Evolutionary conservation across 108 stramenopile species (phyloP), one percentile per base, ranked within the genome.

Genomic region (Mayamaea pseudoterrestris): DNA sequence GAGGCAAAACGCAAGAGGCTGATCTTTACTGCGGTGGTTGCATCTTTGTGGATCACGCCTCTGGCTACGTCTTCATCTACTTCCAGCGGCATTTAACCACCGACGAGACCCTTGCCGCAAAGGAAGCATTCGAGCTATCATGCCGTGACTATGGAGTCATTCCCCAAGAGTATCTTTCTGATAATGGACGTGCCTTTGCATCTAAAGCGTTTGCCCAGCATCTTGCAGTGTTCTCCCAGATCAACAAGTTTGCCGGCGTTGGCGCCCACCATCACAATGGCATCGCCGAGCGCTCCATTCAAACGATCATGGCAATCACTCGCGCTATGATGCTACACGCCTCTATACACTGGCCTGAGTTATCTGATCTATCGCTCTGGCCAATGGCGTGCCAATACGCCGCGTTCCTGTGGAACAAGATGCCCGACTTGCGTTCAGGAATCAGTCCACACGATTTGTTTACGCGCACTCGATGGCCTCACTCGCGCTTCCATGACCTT

Each of bases 381-480:
- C 72, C 76, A 0, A 47, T 68, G 3, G 76, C 76, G 23, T 48
- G 71, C 1, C n/a, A 52, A 2, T 53, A 77, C 30, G 55, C 71
- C 21, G 55, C 58, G 0, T 61, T 47, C 22, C 1, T 66, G 0
- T 41, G 43, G 23, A 77, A 77, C 40, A 47, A 48, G 0, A 52
- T 71, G 0, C 18, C 40, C 3, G n/a, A 6, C 30, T 30, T 21
- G 26, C 5, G 8, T 39, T 6, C 37, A 5, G 37, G 18, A 6
- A 30, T 25, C 23, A 53, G 42, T 13, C 6, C 66, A 2, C 5
- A 1, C 48, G 54, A 39, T 50, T 21, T 34, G 47, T 49, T 34
- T n/a, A 30, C 29, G 14, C n/a, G 22, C 20, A 17, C 47, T 16
- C 21, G 17, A 50, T 37, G 47, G 4, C 39, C 39, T 12, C 12